phyloP scores from a whole-genome alignment of 148 eudicot species.

The Vaccinium macrocarpon region DNA sequence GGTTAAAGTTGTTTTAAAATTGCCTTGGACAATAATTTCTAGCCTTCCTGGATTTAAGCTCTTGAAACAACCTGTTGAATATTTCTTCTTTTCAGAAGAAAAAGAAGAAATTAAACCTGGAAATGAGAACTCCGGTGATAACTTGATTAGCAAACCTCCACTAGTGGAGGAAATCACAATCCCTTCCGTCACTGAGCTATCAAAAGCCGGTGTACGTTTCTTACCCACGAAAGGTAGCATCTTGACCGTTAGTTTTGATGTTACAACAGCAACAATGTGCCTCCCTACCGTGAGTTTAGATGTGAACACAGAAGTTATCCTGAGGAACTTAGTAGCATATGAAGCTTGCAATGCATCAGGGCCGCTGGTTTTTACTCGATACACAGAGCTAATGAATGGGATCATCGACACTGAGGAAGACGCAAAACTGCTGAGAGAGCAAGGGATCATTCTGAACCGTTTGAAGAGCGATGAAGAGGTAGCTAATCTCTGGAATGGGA shows the following conservation, averaged over 20 bases:
- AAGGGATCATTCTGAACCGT: slow-evolving; percentile 45
- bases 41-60: slow-evolving; percentile 17
- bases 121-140: neutral
- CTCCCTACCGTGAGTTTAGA: slow-evolving; percentile 33
- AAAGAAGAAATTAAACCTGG: slow-evolving; percentile 13
- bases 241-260: slow-evolving; percentile 17
- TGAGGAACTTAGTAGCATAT: slow-evolving; percentile 50
- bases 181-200: slow-evolving; percentile 35
- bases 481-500: slow-evolving; percentile 58
- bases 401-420: slow-evolving; percentile 58
- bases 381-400: slow-evolving; percentile 64
- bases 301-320: slow-evolving; percentile 25
- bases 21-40: slow-evolving; percentile 26
- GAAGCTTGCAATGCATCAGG: slow-evolving; percentile 42
- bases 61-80: slow-evolving; percentile 24
- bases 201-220: slow-evolving; percentile 28
- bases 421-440: slow-evolving; percentile 45
- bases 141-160: slow-evolving; percentile 21
- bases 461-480: slow-evolving; percentile 56
- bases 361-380: slow-evolving; percentile 44
- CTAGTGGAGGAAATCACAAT: slow-evolving; percentile 32
- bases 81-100: slow-evolving; percentile 20
- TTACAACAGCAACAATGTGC: slow-evolving; percentile 8
- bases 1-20: slow-evolving; percentile 10
- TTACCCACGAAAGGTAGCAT: slow-evolving; percentile 26